These are phyloP conservation scores for Lentinula raphanica DNA, from an alignment of 768 basidiomycete species.

Conservation along the genomic window DNA sequence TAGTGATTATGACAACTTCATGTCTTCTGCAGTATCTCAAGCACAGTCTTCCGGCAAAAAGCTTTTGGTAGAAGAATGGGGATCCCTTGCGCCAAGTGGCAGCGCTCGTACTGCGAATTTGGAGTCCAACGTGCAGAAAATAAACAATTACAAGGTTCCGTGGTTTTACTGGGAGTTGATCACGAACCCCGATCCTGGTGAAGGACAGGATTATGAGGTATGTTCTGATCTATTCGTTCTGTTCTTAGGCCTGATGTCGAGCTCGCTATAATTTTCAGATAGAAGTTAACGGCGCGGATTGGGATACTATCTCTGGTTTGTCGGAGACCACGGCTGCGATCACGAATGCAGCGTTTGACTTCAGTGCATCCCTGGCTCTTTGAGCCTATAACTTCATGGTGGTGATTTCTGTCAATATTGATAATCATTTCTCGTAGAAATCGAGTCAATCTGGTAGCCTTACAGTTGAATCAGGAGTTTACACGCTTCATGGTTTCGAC, in stretches of 20 bases:
- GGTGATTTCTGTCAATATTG: too few species aligned
- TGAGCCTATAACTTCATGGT: not conserved
- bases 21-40: constrained; percentile 21
- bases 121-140: constrained; percentile 25
- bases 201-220: constrained; percentile 23
- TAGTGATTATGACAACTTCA: constrained; percentile 22
- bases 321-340: constrained; percentile 11
- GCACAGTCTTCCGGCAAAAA: constrained; percentile 30
- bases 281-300: constrained; percentile 19
- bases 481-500: too few species aligned
- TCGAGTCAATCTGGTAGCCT: too few species aligned
- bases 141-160: constrained; percentile 29
- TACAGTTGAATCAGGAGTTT: too few species aligned
- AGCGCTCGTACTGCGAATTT: constrained; percentile 28
- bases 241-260: too few species aligned
- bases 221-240: not conserved
- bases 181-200: constrained; percentile 29
- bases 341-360: constrained; percentile 18
- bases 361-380: constrained; percentile 16
- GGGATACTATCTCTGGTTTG: constrained; percentile 13
- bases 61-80: constrained; percentile 34
- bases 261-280: too few species aligned
- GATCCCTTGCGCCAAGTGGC: constrained; percentile 19
- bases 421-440: too few species aligned
- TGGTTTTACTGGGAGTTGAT: constrained; percentile 37